These are phyloP conservation scores for Hemisphaericaspora lyxosophila DNA, from an alignment of 1,139 yeast species.

Conservation along the genomic window DNA sequence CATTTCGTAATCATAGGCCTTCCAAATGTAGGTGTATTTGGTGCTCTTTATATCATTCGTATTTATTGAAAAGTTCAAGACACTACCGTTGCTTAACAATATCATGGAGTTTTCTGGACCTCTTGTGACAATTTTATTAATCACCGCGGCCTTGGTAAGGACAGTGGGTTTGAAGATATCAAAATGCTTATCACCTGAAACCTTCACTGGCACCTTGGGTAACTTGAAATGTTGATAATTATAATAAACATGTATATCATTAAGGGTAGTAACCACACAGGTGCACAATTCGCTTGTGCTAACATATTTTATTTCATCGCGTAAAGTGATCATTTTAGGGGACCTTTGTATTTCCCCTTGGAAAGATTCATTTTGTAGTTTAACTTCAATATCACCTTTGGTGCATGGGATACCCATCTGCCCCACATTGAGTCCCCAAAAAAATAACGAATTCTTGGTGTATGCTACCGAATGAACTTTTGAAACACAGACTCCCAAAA, in stretches of 20 bases:
- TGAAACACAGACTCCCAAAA: constrained; percentile 65
- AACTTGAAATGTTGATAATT: constrained; percentile 57
- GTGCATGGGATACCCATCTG: constrained; percentile 65
- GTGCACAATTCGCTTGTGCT: constrained; percentile 74
- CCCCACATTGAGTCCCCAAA: constrained; percentile 87
- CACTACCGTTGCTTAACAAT: constrained; percentile 55
- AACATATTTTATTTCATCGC: constrained; percentile 56
- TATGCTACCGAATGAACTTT: constrained; percentile 70
- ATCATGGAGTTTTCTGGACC: constrained; percentile 39
- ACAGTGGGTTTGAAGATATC: constrained; percentile 53
- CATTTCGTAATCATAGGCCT: constrained; percentile 52
- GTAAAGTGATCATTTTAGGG: constrained; percentile 48
- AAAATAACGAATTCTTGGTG: constrained; percentile 49
- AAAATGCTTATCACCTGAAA: constrained; percentile 41
- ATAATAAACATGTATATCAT: constrained; percentile 63
- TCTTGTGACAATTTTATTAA: constrained; percentile 35
- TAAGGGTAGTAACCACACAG: constrained; percentile 56
- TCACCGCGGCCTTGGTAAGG: constrained; percentile 40
- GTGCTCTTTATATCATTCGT: constrained; percentile 30
- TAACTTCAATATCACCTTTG: constrained; percentile 25
- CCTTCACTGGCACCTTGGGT: constrained; percentile 38
- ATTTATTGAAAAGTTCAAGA: constrained; percentile 37
- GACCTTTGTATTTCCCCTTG: constrained; percentile 36
- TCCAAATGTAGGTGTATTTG: constrained; percentile 50
- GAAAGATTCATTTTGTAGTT: constrained; percentile 25